Conservation (phyloP, 441 rosid species). For the Erodium moschatum region DNA sequence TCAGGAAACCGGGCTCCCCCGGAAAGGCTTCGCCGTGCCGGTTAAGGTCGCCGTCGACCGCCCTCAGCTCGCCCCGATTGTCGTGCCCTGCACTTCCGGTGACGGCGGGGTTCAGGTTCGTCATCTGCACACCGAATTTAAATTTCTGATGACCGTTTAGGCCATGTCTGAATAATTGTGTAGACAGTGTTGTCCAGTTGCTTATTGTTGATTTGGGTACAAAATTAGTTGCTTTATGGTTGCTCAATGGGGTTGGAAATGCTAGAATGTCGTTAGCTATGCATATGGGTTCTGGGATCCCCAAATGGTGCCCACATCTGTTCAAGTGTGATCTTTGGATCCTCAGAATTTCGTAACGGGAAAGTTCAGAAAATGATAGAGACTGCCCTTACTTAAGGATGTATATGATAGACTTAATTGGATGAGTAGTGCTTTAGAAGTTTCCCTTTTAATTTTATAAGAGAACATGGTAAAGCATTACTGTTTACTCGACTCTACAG, state of each 20-base stretch:
- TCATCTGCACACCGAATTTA: background rate
- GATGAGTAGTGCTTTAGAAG: background rate
- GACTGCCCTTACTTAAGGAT: background rate
- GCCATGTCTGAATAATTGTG: background rate
- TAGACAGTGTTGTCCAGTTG: background rate
- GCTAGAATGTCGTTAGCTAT: slow-evolving; percentile 6
- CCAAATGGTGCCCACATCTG: slow-evolving; percentile 2
- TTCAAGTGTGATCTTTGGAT: background rate
- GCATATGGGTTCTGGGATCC: background rate
- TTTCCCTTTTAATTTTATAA: background rate
- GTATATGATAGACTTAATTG: background rate
- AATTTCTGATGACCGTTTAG: background rate
- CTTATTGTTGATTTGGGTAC: background rate
- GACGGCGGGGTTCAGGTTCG: slow-evolving; percentile 22
- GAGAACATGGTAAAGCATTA: background rate
- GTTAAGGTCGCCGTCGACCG: slow-evolving; percentile 18
- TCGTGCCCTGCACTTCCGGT: slow-evolving; percentile 19
- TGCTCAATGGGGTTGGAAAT: background rate
- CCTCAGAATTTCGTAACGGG: background rate
- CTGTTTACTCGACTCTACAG: background rate
- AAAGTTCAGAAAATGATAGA: background rate
- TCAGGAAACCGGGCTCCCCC: slow-evolving; percentile 16
- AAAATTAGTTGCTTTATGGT: background rate
- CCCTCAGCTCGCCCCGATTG: slow-evolving; percentile 15
- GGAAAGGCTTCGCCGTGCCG: slow-evolving; percentile 20